These are phyloP conservation scores for Kodamaea kakaduensis DNA, from an alignment of 805 yeast species.

Conservation along the genomic window DNA sequence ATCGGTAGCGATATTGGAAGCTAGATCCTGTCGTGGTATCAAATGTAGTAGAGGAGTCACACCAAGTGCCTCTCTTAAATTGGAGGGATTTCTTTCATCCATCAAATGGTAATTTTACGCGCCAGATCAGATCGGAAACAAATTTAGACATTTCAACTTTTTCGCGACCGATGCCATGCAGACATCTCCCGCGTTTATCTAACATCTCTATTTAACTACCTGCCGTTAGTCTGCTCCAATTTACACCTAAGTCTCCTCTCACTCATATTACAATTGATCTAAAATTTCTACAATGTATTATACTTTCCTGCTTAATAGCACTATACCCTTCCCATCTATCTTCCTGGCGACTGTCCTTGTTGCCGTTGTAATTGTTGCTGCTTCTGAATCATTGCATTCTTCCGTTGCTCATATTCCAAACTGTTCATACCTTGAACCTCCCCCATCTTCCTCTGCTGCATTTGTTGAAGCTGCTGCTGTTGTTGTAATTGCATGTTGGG, in stretches of 20 bases:
- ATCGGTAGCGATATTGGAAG: conserved; percentile 9
- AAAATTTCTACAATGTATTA: no score
- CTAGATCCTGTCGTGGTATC: conserved; percentile 25
- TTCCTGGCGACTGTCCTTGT: conserved; percentile 1
- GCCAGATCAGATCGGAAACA: conserved; percentile 4
- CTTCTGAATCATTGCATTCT: conserved; percentile 31
- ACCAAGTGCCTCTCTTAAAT: conserved; percentile 22
- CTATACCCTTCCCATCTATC: no score
- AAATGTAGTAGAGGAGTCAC: conserved; percentile 27
- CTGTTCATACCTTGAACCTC: conserved; percentile 26
- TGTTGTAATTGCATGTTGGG: background rate
- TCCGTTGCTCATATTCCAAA: conserved; percentile 35
- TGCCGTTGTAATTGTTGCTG: conserved; percentile 20
- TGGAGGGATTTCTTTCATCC: conserved; percentile 13
- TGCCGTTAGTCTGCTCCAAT: no score
- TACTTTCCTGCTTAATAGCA: no score
- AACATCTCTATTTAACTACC: no score
- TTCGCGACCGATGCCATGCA: no score
- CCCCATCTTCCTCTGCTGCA: conserved; percentile 11
- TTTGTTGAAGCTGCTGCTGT: conserved; percentile 9
- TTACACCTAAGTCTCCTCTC: no score
- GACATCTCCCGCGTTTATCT: no score
- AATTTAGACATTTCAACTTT: no score
- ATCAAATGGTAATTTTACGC: conserved; percentile 3
- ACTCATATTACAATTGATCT: no score